Base-by-base conservation (phyloP, 805 yeast species). In the Yamadazyma sp. region DNA sequence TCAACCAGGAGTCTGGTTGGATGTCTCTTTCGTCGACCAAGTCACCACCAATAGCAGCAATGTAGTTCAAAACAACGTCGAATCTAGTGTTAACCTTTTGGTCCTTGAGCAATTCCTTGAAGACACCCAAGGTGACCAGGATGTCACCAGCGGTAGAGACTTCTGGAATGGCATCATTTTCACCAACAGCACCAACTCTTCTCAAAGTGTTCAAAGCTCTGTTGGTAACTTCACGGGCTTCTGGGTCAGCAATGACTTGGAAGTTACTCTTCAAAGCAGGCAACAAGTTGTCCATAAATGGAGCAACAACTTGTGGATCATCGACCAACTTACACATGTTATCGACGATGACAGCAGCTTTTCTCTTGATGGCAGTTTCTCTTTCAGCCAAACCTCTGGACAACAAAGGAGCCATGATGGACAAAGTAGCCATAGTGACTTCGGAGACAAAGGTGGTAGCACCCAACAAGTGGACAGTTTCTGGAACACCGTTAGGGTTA, bases 301-400 rank as follows among this genome's bases (percentile, higher is more conserved):
- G 99, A 78, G 98, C 99, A 74, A 93, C 95, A 66, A 93, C 95
- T 78, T 93, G 98, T 59, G 99, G 99, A 70, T 93, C 99, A 69
- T 93, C 99, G 77, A 93, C 99, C 73, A 93, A 87, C 77, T 93
- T 93, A 86, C 99, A 93, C 99, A 93, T 93, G 95, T 93, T 93
- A 73, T 93, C 99, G 62, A 91, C 85, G 73, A 93, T 93, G 68
- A 93, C 99, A 57, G 99, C 99, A 64, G 98, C 84, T 80, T 93
- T 93, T 82, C 99, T 90, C 86, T 93, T 93, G 80, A 93, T 93
- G 59, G 97, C 78, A 56, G 99, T 93, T 64, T 93, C 99, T 81
- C 99, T 93, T 80, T 93, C 99, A 64, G 95, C 95, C 68, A 93
- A 82, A 91, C 99, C 99, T 85, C 99, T 91, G 57, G 95, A 81